These are phyloP conservation scores for Nematodospora valgi DNA, from an alignment of 805 yeast genomes.

Conservation along the genomic window DNA sequence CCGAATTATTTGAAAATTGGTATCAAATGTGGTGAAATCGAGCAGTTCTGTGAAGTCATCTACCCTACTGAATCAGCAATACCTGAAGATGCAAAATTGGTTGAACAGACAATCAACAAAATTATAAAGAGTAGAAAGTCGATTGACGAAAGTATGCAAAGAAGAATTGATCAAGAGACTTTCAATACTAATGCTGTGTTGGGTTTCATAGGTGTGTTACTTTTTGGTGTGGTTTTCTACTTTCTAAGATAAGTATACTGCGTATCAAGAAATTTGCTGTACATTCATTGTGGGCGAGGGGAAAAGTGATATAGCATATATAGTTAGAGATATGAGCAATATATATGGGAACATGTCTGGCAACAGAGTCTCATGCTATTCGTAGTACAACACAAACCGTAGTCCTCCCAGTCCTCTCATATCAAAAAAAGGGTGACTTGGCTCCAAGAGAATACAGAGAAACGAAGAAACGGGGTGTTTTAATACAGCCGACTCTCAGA, in stretches of 20 bases:
- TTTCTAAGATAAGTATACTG: not conserved
- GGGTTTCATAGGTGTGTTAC: not conserved
- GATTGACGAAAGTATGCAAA: constrained; percentile 28
- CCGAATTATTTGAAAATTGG: constrained; percentile 85
- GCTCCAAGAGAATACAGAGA: too few species aligned
- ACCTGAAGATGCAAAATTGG: constrained; percentile 48
- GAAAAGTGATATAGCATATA: too few species aligned
- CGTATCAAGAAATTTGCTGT: too few species aligned
- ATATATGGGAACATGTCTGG: too few species aligned
- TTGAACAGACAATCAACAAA: constrained; percentile 36
- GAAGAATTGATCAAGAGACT: constrained; percentile 8
- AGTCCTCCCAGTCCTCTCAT: too few species aligned
- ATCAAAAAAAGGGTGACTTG: too few species aligned
- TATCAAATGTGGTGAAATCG: constrained; percentile 81
- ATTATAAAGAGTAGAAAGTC: constrained; percentile 33
- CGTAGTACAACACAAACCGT: too few species aligned
- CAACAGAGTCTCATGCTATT: too few species aligned
- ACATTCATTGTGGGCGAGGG: too few species aligned
- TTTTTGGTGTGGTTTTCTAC: constrained; percentile 1
- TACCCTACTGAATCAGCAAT: constrained; percentile 54
- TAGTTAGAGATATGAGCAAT: too few species aligned
- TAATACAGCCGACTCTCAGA: too few species aligned
- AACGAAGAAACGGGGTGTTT: too few species aligned
- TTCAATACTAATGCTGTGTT: constrained; percentile 7
- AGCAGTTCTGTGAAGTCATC: constrained; percentile 78